Evolutionary conservation across 2,329 filamentous ascomycete species (phyloP), one percentile per base, ranked within the genome.

Genomic region (Coleophoma cylindrospora): DNA sequence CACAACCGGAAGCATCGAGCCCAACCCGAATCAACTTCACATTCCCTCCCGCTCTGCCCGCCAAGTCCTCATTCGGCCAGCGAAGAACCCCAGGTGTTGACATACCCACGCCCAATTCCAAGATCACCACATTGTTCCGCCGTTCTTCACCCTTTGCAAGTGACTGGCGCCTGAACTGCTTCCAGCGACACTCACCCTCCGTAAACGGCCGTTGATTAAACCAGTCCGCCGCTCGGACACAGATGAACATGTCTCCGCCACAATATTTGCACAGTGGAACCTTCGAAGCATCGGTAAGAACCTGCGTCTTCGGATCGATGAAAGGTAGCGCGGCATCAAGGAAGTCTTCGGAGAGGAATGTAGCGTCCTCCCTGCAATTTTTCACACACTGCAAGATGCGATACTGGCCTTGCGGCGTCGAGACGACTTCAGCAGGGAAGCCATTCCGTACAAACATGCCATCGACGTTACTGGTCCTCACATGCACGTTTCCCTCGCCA

Each of bases 401-500:
- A 37, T 67, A 68, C 1, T 59, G 52, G 1, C 66, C 65, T 47
- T 67, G 65, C 0, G 65, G 66, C 11, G 64, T 67, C 1, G 63
- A 61, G 3, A 66, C 47, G 8, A 47, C 52, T 11, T 55, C 55
- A 4, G 53, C 49, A 0, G 49, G 32, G 55, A 64, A 64, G 0
- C 63, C 64, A 36, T 66, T 61, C 1, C 56, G 55, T 13, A 62
- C 27, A 40, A 68, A 68, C 3, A 67, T 51, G 2, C 64, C 60
- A 37, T 68, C 66, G 2, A 63, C 64, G 46, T 68, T 68, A 3
- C 61, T 64, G 2, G 66, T 68, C 9, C 65, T 59, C 12, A 68
- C 50, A 33, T 63, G 63, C 36, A 38, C 36, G 9, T 54, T 54
- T 9, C 57, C 50, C 11, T 57, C 52, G 8, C 50, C 50, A 13